Base-by-base conservation (phyloP, 2,329 filamentous ascomycete genomes). In the Aspergillus eucalypticola region DNA sequence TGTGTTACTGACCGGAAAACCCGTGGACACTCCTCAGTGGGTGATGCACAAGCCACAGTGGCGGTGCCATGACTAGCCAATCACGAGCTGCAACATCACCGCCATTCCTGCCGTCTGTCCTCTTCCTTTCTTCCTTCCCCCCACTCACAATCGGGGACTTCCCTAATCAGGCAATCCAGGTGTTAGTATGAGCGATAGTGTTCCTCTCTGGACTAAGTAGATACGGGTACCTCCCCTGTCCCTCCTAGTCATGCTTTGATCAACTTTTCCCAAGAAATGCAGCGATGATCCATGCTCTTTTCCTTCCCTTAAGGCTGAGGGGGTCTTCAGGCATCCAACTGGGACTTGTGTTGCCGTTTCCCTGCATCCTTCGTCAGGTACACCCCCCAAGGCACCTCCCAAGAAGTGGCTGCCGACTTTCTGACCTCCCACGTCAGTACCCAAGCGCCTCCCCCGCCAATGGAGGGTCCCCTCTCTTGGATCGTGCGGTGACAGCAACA, bases 11-110 rank as follows among this genome's bases (percentile, higher is more conserved):
- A 44, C 41, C 41, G 41, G 41, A 23, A 44, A 21, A 44, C 13
- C 41, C 41, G 41, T 21, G 41, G 41, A 23, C 46, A 17, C n/a
- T n/a, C 25, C 23, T 35, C 11, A 35, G 46, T 50, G 46, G 46
- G 15, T 10, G 4, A 25, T 13, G 15, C 46, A 50, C 27, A 60
- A 75, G 72, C 72, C 73, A 73, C 70, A 69, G 69, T 73, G 72
- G 69, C 73, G 67, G 72, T 73, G 63, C 32, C 2, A 59, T 38
- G 0, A 2, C 3, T 10, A 41, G 11, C 72, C 71, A 75, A 75
- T 73, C 62, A 72, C 15, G 42, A 3, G 0, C 10, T 39, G 41
- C 8, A 23, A 19, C 57, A 73, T 74, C 72, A 74, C 71, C 72
- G 71, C 65, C 62, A 69, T 69, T 69, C 67, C 65, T 46, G 41